These are phyloP conservation scores for Paradendryphiella salina DNA, from an alignment of 2,329 filamentous ascomycete species.

Conservation along the genomic window DNA sequence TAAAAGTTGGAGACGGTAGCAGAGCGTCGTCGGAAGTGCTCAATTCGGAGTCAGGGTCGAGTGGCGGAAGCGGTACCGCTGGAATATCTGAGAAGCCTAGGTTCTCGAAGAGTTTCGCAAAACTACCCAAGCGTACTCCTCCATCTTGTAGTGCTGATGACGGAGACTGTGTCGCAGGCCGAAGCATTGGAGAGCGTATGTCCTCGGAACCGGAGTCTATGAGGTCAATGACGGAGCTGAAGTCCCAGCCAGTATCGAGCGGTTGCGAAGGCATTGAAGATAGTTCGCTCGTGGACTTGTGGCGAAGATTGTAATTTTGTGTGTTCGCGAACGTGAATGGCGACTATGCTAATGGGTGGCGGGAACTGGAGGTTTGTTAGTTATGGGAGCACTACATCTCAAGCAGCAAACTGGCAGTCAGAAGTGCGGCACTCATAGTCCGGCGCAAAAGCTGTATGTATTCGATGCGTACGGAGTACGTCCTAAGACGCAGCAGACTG, in stretches of 20 bases:
- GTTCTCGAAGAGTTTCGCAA: constrained; percentile 52
- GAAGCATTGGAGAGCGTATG: constrained; percentile 26
- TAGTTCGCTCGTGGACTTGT: neutral
- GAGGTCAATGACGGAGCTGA: constrained; percentile 51
- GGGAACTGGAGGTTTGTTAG: constrained; percentile 22
- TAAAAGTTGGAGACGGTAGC: constrained; percentile 20
- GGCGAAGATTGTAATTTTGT: neutral
- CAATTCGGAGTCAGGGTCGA: constrained; percentile 34
- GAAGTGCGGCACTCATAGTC: neutral
- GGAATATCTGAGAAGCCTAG: constrained; percentile 43
- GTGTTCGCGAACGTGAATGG: constrained; percentile 5
- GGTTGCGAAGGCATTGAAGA: constrained; percentile 42
- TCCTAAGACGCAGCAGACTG: constrained; percentile 7
- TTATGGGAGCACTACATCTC: constrained; percentile 6
- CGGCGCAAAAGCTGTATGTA: neutral
- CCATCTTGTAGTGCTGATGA: constrained; percentile 12
- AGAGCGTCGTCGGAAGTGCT: constrained; percentile 53
- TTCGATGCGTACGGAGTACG: neutral
- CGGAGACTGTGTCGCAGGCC: constrained; percentile 9
- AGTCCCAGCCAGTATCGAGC: constrained; percentile 50
- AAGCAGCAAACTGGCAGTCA: neutral
- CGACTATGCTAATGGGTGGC: constrained; percentile 19
- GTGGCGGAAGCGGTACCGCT: constrained; percentile 25
- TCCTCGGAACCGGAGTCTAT: constrained; percentile 38
- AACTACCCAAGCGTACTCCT: constrained; percentile 49